phyloP scores from a whole-genome alignment of 257 asterid species.

The Galeopsis tetrahit region DNA sequence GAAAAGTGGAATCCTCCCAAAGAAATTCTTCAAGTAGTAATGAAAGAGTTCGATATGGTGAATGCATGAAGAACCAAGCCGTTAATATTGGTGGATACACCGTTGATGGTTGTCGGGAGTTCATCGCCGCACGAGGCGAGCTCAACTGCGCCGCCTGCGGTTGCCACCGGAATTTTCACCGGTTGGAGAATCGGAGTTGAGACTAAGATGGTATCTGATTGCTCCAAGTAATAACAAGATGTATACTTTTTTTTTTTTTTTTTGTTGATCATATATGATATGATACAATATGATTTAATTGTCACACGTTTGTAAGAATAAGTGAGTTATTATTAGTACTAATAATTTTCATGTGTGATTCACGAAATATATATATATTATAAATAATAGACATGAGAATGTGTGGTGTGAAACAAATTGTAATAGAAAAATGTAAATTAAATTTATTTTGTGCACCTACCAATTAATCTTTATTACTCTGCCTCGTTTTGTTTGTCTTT shows the following conservation, averaged over 20 bases:
- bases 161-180: constrained; percentile 60
- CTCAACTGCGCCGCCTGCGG: constrained; percentile 68
- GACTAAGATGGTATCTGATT: background rate
- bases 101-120: constrained; percentile 62
- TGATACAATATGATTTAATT: background rate
- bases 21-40: background rate
- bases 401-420: no score
- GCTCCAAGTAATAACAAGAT: background rate
- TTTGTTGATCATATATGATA: no score
- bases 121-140: constrained; percentile 47
- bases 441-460: no score
- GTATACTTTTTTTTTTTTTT: no score
- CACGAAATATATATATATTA: no score
- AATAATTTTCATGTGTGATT: no score
- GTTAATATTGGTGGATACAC: constrained; percentile 58
- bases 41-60: constrained; percentile 37
- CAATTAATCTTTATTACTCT: no score
- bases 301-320: background rate
- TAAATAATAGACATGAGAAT: no score
- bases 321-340: no score
- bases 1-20: background rate
- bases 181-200: constrained; percentile 37
- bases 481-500: no score
- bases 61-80: constrained; percentile 60
- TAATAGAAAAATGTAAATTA: no score